A percentile compares a stretch with the other conserved stretches of the same genome.
Evolutionary conservation across 2,329 filamentous ascomycete species (phyloP).

Genomic region (Fusarium poae): DNA sequence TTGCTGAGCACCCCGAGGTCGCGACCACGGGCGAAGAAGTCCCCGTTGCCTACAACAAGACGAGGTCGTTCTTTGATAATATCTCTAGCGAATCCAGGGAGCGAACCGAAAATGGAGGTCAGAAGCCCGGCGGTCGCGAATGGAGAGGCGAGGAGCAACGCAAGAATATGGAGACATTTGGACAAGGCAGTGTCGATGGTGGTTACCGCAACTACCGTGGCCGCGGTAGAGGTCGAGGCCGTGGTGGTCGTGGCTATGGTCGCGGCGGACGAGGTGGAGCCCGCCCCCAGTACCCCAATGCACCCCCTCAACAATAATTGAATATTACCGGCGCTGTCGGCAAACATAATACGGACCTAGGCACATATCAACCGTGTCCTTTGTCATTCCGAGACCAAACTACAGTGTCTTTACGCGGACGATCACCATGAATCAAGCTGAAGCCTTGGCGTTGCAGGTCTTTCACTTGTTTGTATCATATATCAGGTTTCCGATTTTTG

Average conservation of each 20-base stretch:
- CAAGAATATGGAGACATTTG: conserved; percentile 98
- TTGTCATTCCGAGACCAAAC: conserved; percentile 12
- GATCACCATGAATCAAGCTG: conserved; percentile 21
- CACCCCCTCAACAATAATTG: conserved; percentile 49
- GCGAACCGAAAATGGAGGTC: conserved; percentile 77
- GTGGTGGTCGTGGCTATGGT: conserved; percentile 57
- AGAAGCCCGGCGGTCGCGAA: conserved; percentile 82
- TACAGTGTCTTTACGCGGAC: conserved; percentile 3
- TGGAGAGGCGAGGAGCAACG: conserved; percentile 94
- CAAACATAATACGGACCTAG: conserved; percentile 12
- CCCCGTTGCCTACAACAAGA: conserved; percentile 81
- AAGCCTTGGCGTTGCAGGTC: conserved; percentile 22
- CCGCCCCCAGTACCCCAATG: conserved; percentile 51
- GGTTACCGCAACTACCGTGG: conserved; percentile 83
- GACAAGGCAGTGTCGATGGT: conserved; percentile 92
- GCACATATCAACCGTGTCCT: conserved; percentile 11
- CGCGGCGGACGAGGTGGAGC: conserved; percentile 59
- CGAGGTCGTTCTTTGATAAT: conserved; percentile 95
- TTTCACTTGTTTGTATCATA: conserved; percentile 47
- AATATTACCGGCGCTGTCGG: neutral
- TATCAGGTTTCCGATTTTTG: conserved; percentile 49
- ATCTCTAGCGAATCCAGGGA: conserved; percentile 96
- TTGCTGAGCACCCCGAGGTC: conserved; percentile 54
- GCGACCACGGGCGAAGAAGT: conserved; percentile 59
- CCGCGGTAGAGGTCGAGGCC: conserved; percentile 79